These are phyloP conservation scores for Pascua sp. DNA, from an alignment of 1,284 basidiomycete species.

Conservation along the genomic window DNA sequence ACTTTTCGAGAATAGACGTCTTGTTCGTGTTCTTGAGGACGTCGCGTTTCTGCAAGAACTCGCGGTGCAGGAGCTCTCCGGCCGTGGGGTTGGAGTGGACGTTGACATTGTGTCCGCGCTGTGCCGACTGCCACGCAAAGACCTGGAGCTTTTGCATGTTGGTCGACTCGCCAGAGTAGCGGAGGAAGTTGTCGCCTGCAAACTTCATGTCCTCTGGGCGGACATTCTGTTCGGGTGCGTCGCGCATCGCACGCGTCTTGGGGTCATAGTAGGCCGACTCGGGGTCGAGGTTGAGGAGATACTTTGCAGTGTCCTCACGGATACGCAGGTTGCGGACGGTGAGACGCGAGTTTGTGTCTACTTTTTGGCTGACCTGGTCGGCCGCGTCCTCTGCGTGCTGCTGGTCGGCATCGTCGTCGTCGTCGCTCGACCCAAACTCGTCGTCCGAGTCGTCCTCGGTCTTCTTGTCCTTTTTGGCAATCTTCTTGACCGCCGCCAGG, in stretches of 20 bases:
- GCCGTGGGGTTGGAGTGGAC: constrained; percentile 95
- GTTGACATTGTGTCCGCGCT: constrained; percentile 90
- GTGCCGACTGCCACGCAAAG: constrained; percentile 95
- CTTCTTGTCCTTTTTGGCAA: constrained; percentile 72
- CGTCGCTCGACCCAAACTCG: constrained; percentile 91
- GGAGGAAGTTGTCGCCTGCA: constrained; percentile 93
- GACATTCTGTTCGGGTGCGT: constrained; percentile 77
- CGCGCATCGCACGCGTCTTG: constrained; percentile 99
- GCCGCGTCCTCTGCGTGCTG: constrained; percentile 97
- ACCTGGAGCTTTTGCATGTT: constrained; percentile 88
- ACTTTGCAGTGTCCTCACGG: constrained; percentile 98
- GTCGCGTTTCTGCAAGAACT: constrained; percentile 90
- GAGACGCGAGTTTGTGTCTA: constrained; percentile 96
- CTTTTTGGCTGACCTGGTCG: constrained; percentile 94
- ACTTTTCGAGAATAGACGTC: constrained; percentile 78
- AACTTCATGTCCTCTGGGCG: constrained; percentile 84
- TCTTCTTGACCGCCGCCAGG: constrained; percentile 71
- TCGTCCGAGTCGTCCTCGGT: constrained; percentile 63
- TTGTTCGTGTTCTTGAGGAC: constrained; percentile 81
- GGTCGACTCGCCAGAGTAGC: constrained; percentile 83
- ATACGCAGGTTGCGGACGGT: constrained; percentile 98
- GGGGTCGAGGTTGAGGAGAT: constrained; percentile 93
- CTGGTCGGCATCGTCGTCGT: constrained; percentile 84
- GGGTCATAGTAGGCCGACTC: constrained; percentile 98
- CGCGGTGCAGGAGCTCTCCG: constrained; percentile 83